Base-by-base conservation (phyloP, 2,329 filamentous ascomycete genomes). In the Ceratocystis eucalypticola region DNA sequence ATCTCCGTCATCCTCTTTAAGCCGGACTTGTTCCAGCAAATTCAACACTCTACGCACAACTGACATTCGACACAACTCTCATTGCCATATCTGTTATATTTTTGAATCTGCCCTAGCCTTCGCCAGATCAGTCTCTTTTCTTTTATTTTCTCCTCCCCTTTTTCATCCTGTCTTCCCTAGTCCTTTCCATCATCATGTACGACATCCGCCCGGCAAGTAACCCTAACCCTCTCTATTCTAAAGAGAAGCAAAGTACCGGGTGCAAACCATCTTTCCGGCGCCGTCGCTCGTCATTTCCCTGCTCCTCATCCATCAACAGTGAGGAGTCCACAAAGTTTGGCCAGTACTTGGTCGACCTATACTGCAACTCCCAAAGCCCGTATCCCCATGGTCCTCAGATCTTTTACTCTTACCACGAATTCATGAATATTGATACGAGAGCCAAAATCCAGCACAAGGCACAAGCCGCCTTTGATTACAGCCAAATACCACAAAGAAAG, bases 361-460 rank as follows among this genome's bases (percentile, higher is more conserved):
- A 59, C 55, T 59, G 55, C 28, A 59, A 59, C 55, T n/a, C 28
- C 28, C 55, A 30, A 30, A 25, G 55, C 55, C 55, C 55, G 17
- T 59, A 59, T n/a, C 55, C 55, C 22, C 55, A 59, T 30, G 55
- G 55, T 30, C 55, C 55, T 17, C 55, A 59, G 28, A 59, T 59
- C 4, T 10, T 59, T 6, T 59, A 59, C n/a, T 59, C 28, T 8
- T 59, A 59, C 7, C 25, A 59, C 55, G 55, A 59, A 1, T 59
- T 59, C 28, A 59, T 37, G 55, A 37, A 37, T n/a, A 20, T 37
- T 10, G 55, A 37, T 8, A 20, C 28, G 15, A 59, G 55, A 10
- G 55, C 28, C 30, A n/a, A 12, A n/a, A 30, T 59, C 12, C 55
- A 59, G 17, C 17, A 59, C 55, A n/a, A 59, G 28, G 55, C 55